A percentile compares a stretch with the other conserved stretches of the same genome.
Evolutionary conservation across 2,329 filamentous ascomycete genomes (phyloP).

Genomic region (Stromatinia cepivora): DNA sequence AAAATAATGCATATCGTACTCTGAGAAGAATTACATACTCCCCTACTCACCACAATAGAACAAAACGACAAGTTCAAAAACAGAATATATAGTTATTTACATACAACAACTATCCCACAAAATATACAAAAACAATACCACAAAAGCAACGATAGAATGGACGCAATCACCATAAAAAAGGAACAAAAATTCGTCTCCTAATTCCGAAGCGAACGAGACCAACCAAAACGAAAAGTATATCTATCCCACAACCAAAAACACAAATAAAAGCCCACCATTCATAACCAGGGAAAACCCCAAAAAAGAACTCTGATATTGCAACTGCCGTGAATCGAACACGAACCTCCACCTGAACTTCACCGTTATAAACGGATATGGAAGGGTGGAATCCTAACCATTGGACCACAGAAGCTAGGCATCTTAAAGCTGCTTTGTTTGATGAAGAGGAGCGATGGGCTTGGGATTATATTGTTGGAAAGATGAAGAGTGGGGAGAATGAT

Average conservation of each 20-base stretch:
- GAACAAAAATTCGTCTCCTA: not conserved
- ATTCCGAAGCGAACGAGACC: not conserved
- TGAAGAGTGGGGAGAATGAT: no score
- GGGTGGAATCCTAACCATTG: constrained; percentile 24
- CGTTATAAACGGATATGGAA: not conserved
- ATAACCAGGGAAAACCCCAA: not conserved
- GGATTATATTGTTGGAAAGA: not conserved
- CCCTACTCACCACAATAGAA: no score
- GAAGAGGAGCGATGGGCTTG: accelerated
- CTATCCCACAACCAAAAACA: not conserved
- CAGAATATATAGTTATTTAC: no score
- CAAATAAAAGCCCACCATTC: accelerated
- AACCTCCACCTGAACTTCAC: constrained; percentile 12
- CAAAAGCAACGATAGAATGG: not conserved
- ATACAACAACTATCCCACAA: not conserved
- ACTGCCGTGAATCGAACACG: constrained; percentile 19
- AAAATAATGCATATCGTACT: no score
- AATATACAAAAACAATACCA: not conserved
- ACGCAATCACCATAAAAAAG: not conserved
- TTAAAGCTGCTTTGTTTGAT: not conserved
- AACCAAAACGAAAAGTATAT: not conserved
- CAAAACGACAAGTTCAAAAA: no score
- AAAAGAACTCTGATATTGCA: not conserved
- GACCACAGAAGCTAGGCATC: constrained; percentile 11
- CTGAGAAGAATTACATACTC: no score